These are phyloP conservation scores for Rutstroemia sp. DNA, from an alignment of 2,329 filamentous ascomycete genomes.

Conservation along the genomic window DNA sequence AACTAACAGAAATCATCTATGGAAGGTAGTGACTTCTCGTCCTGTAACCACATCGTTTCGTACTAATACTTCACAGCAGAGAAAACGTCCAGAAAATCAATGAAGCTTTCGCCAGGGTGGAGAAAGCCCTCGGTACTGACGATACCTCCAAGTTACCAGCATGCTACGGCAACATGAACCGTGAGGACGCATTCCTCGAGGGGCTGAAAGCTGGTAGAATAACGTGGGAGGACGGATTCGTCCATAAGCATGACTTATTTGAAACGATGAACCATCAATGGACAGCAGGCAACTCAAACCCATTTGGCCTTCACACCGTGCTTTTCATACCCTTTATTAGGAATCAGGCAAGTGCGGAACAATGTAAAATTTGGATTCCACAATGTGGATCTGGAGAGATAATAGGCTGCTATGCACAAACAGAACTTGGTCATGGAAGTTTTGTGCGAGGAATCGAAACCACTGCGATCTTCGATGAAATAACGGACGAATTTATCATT, in stretches of 20 bases:
- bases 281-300: constrained; percentile 11
- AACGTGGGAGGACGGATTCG: constrained; percentile 9
- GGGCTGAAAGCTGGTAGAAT: constrained; percentile 10
- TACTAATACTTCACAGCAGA: background rate
- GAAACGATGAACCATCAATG: constrained; percentile 2
- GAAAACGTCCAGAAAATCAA: background rate
- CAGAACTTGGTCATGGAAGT: constrained; percentile 30
- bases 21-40: background rate
- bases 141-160: constrained; percentile 12
- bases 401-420: constrained; percentile 28
- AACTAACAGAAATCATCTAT: background rate
- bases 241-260: constrained; percentile 8
- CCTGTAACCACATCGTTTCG: background rate
- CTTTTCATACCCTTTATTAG: constrained; percentile 3
- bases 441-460: constrained; percentile 29
- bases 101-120: constrained; percentile 11
- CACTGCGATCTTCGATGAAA: constrained; percentile 26
- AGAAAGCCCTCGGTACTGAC: constrained; percentile 7
- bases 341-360: constrained; percentile 6
- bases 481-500: constrained; percentile 28
- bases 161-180: constrained; percentile 8
- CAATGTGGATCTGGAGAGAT: constrained; percentile 18
- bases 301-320: background rate
- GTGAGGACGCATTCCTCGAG: constrained; percentile 8
- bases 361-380: constrained; percentile 13